A percentile compares a stretch with the other conserved stretches of the same genome.
Evolutionary conservation across 1,139 yeast genomes (phyloP).

Genomic region (Meyerozyma carpophila): DNA sequence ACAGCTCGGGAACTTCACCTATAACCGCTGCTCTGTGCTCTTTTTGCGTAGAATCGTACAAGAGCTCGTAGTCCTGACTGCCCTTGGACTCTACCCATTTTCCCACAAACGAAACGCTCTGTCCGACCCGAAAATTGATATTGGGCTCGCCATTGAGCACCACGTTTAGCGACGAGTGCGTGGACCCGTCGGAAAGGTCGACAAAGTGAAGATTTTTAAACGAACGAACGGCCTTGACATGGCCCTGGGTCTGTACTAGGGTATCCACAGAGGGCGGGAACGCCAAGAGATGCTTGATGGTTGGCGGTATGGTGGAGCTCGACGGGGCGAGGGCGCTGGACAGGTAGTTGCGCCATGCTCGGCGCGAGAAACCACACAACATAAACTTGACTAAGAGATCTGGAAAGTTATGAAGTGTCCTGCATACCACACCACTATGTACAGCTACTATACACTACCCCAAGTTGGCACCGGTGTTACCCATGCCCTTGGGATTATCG

Average conservation of each 20-base stretch:
- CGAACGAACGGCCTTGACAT: constrained; percentile 66
- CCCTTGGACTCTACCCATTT: constrained; percentile 32
- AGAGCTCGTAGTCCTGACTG: constrained; percentile 28
- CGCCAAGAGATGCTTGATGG: background rate
- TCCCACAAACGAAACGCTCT: constrained; percentile 30
- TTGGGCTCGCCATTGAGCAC: constrained; percentile 38
- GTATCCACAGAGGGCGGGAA: background rate
- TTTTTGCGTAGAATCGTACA: constrained; percentile 17
- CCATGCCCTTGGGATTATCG: constrained; percentile 79
- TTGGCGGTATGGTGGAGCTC: background rate
- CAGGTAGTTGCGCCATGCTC: background rate
- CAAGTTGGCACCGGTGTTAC: constrained; percentile 73
- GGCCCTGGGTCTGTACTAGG: constrained; percentile 42
- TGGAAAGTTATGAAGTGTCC: background rate
- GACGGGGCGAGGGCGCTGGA: background rate
- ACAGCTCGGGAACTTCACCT: constrained; percentile 57
- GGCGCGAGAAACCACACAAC: background rate
- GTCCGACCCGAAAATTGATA: constrained; percentile 37
- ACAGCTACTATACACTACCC: constrained; percentile 39
- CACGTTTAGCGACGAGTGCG: constrained; percentile 50
- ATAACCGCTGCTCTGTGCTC: constrained; percentile 20
- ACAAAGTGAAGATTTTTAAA: constrained; percentile 76
- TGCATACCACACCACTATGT: background rate
- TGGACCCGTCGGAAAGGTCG: constrained; percentile 75
- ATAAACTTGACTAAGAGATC: background rate